Base-by-base conservation (phyloP, 75 land plant genomes). In the Sequoiadendron giganteum region DNA sequence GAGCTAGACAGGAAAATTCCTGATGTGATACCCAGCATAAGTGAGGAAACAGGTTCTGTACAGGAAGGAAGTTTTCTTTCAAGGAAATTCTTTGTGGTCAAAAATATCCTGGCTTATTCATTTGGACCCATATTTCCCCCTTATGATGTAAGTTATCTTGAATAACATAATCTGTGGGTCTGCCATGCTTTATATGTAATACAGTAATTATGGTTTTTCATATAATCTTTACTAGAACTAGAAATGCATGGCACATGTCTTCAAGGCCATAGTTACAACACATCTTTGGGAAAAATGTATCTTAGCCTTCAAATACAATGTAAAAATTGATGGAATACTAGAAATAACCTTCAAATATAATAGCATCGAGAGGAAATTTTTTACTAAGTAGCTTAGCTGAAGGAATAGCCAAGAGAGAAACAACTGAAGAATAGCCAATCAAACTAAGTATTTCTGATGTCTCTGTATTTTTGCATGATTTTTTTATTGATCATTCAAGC, bases 41-140 rank as follows among this genome's bases (percentile, higher is more conserved):
- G 13, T n/a, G 84, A 45, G 84, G 84, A 47, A 34, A 82, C 84
- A 82, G 48, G n/a, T 82, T 43, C 84, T n/a, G 15, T 82, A 47
- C 84, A 43, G 25, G 49, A 82, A 82, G 84, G 84, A 11, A 52
- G 84, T 82, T 11, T 82, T 47, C 84, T 82, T 82, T 82, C 30
- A 30, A 82, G 48, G 32, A 42, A 48, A 11, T 28, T n/a, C 3
- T 47, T 52, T 82, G 14, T 10, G 0, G 49, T 82, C 15, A 82
- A 82, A 82, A 82, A 82, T 43, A 47, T 82, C 84, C 10, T 82
- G 49, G 25, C 84, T n/a, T 43, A n/a, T 45, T 82, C 84, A 82
- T 82, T 82, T 82, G 34, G 84, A 82, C 45, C 84, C 30, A 47
- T 82, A 43, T 82, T 82, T 82, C 42, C 52, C 32, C 52, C 52